Conservation (phyloP, 306 rosid genomes). For the Rosa multiflora region DNA sequence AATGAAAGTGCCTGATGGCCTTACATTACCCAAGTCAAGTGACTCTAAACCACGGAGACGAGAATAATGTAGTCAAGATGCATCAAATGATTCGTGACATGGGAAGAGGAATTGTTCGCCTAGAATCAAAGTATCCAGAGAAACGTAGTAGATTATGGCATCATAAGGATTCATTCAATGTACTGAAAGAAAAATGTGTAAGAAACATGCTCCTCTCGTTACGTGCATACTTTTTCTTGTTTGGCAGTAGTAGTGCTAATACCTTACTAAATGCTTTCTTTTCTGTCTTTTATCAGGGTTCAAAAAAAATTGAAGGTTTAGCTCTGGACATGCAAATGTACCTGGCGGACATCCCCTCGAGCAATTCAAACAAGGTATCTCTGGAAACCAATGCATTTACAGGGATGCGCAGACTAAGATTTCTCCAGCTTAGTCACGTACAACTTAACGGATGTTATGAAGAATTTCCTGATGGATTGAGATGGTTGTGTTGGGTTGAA, state of each 20-base stretch:
- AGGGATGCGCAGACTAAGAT: neutral
- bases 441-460: neutral
- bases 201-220: neutral
- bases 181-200: neutral
- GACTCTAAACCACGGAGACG: no score
- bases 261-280: neutral
- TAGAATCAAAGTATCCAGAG: no score
- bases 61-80: no score
- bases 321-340: neutral
- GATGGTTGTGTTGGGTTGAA: constrained; percentile 10
- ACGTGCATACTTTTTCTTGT: neutral
- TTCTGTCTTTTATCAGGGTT: neutral
- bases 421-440: neutral
- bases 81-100: no score
- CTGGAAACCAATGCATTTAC: neutral
- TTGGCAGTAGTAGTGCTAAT: no score
- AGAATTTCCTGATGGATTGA: neutral
- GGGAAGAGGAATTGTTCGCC: no score
- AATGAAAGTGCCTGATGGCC: no score
- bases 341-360: neutral
- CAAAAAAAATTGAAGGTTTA: neutral
- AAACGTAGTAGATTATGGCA: constrained; percentile 3
- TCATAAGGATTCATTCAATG: constrained; percentile 2
- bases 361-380: neutral
- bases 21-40: no score